Conservation (phyloP, 148 eudicot species). For the Rhododendron mucronatum region DNA sequence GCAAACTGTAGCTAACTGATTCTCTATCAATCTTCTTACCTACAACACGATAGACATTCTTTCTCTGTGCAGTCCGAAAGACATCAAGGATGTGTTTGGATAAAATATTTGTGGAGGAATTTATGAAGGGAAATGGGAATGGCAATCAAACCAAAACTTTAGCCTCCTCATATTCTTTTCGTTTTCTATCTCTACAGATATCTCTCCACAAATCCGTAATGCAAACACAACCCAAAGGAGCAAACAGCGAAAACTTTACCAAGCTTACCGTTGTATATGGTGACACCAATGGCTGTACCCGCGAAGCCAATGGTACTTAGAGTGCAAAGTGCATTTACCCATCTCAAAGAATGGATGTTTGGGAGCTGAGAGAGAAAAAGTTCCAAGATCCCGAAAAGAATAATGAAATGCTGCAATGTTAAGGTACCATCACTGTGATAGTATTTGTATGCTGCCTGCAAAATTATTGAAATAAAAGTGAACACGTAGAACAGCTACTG, state of each 20-base stretch:
- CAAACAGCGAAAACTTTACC: neutral
- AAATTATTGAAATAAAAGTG: neutral
- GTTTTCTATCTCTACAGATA: neutral
- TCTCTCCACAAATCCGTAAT: neutral
- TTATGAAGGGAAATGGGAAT: neutral
- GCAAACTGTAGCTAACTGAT: constrained; percentile 28
- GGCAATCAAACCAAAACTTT: neutral
- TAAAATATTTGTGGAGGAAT: neutral
- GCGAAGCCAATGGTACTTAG: constrained; percentile 39
- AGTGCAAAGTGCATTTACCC: constrained; percentile 42
- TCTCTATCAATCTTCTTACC: constrained; percentile 36
- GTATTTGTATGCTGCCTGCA: constrained; percentile 41
- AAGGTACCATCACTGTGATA: constrained; percentile 31
- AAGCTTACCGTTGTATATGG: constrained; percentile 33
- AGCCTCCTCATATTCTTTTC: neutral
- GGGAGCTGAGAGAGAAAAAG: constrained; percentile 43
- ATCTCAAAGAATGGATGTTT: constrained; percentile 36
- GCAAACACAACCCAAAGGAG: neutral
- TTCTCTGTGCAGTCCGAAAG: neutral
- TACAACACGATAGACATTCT: constrained; percentile 7
- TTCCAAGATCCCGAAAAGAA: constrained; percentile 38
- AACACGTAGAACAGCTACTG: neutral
- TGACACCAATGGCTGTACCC: constrained; percentile 38
- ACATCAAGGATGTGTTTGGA: neutral
- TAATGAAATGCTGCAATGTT: constrained; percentile 41